These are phyloP conservation scores for Boletus huronensis DNA, from an alignment of 768 basidiomycete genomes.

Conservation along the genomic window DNA sequence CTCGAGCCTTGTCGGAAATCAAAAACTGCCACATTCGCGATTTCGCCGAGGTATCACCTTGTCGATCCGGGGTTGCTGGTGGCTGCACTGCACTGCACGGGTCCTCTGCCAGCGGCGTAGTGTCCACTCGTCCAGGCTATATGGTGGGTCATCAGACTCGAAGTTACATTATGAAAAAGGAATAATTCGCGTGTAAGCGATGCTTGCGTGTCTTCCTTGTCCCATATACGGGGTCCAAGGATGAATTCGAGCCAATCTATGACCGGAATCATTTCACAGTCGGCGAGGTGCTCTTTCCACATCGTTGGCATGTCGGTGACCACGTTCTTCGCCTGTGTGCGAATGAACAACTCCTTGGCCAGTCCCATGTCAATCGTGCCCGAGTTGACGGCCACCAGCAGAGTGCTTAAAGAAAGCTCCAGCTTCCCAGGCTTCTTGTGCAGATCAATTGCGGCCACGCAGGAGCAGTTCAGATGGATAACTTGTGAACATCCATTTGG, in stretches of 20 bases:
- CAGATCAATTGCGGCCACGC: neutral
- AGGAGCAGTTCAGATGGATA: constrained; percentile 14
- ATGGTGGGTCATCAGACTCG: neutral
- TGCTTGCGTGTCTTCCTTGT: neutral
- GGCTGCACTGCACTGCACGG: neutral
- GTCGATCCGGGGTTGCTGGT: neutral
- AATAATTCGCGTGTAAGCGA: neutral
- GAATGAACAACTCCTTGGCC: neutral
- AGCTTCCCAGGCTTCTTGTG: neutral
- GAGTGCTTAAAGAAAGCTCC: neutral
- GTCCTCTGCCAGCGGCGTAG: neutral
- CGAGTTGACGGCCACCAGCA: neutral
- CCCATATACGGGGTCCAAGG: neutral
- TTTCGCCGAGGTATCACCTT: neutral
- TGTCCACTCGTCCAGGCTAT: neutral
- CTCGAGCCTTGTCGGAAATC: neutral
- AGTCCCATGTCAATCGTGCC: neutral
- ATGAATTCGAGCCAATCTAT: neutral
- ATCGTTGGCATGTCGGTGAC: neutral
- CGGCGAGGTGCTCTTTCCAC: neutral
- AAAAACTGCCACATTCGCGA: neutral
- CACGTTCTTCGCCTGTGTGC: neutral
- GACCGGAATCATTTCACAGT: neutral
- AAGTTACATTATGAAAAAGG: neutral
- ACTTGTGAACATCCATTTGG: neutral